Percentiles rank a stretch among this genome's conserved stretches.
Conservation (phyloP, 345 rosid genomes). For the Sisymbrium altissimum region DNA sequence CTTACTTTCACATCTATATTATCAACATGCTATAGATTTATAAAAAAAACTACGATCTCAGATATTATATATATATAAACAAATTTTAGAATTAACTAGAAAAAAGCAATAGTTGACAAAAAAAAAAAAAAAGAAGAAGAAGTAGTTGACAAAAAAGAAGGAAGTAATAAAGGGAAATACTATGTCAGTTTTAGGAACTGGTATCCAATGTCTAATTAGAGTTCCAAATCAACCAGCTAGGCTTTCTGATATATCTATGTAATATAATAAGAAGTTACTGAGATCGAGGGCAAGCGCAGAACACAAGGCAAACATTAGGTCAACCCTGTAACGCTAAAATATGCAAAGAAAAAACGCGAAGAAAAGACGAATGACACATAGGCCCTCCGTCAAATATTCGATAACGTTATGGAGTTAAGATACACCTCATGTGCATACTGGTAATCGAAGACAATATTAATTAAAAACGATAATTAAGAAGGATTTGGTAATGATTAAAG, state of each 20-base stretch:
- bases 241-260: neutral
- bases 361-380: neutral
- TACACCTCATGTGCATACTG: neutral
- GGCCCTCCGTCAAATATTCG: neutral
- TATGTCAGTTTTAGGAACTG: neutral
- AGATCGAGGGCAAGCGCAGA: conserved; percentile 6
- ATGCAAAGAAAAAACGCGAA: neutral
- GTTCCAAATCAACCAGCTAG: conserved; percentile 16
- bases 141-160: neutral
- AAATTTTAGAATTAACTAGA: neutral
- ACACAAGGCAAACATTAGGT: conserved; percentile 20
- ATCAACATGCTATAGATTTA: neutral
- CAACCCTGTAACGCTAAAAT: conserved; percentile 10
- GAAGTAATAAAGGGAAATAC: neutral
- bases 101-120: neutral
- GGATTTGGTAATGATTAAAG: conserved; percentile 29
- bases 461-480: neutral
- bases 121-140: neutral
- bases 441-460: neutral
- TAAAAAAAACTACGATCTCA: neutral
- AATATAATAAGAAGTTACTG: neutral
- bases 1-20: neutral
- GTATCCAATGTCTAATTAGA: conserved; percentile 24
- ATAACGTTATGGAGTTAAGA: neutral
- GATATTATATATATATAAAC: no score